Evolutionary conservation across 495 filamentous ascomycete genomes (phyloP), one percentile per base, ranked within the genome.

Genomic region (Lasiosphaeria hispida): DNA sequence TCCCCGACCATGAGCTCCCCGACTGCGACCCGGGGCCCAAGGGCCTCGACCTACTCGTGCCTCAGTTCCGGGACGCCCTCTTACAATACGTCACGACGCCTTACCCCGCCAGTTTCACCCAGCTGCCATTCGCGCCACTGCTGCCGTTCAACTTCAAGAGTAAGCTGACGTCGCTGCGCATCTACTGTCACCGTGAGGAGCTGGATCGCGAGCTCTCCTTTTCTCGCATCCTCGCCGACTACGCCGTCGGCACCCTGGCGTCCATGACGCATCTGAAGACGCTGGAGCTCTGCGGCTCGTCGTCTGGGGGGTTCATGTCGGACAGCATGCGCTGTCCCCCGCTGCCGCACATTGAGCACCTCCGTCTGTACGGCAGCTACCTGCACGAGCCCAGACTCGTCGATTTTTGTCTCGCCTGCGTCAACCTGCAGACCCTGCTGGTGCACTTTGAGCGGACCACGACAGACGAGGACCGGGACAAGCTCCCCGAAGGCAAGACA

Each of bases 131-230:
- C n/a, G 39, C 55, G 3, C 57, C 34, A 1, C 62, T 58, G 48
- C 54, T 66, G 10, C 61, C 61, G 1, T 53, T 68, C n/a, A 43
- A 63, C 9, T 15, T 19, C 7, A 43, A 63, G 41, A 49, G 35
- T 37, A 66, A 55, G 39, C 42, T 72, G 6, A 49, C 57, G 1
- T 65, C 63, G 9, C 38, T 72, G 19, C 69, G 69, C 53, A 65
- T 72, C 33, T 72, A 72, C 56, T 72, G 69, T 60, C 63, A 72
- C 45, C 23, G 69, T 15, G 67, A 72, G 43, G 62, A 66, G 5
- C 33, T 52, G 8, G 57, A 53, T n/a, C 67, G 69, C 38, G 58
- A 62, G 5, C 14, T 52, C 18, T 62, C 61, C 9, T 59, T 67
- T 11, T 59, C 68, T 3, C 67, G 62, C 33, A 23, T 70, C 33